Conservation (phyloP, 2,329 filamentous ascomycete species). For the Teratosphaeria epicoccoides region DNA sequence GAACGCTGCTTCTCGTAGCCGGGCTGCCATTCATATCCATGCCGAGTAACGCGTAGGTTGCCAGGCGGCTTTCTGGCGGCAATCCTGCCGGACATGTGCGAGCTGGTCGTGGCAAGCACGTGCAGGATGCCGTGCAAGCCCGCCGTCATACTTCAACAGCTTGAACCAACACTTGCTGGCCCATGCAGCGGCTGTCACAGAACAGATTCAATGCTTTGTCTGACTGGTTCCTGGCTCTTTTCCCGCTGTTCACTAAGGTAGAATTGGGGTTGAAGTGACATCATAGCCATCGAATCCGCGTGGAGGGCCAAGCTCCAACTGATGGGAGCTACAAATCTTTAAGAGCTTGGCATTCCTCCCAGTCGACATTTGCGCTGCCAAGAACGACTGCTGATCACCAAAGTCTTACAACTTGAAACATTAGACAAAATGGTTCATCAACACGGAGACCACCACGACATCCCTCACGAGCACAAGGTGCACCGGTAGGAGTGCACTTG, state of each 20-base stretch:
- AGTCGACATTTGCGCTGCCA: no score
- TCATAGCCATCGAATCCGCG: neutral
- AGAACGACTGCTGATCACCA: neutral
- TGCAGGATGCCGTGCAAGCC: neutral
- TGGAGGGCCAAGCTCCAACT: neutral
- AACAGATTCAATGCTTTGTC: neutral
- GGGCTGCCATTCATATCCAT: no score
- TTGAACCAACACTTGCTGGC: neutral
- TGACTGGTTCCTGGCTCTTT: neutral
- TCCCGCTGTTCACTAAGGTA: no score
- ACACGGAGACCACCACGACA: slow-evolving; percentile 37
- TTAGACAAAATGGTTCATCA: slow-evolving; percentile 17
- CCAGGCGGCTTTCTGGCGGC: neutral
- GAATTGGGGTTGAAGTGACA: no score
- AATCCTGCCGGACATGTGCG: neutral
- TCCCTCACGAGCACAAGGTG: slow-evolving; percentile 39
- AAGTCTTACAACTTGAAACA: neutral
- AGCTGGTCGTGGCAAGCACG: neutral
- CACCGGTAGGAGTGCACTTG: slow-evolving; percentile 31
- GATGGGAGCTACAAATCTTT: neutral
- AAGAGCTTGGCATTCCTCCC: neutral
- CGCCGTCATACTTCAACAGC: neutral
- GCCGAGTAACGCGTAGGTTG: neutral
- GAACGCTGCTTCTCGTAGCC: no score
- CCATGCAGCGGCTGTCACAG: neutral